Conservation (phyloP, 2,329 filamentous ascomycete genomes). For the Ceratocystis diversiconidia region DNA sequence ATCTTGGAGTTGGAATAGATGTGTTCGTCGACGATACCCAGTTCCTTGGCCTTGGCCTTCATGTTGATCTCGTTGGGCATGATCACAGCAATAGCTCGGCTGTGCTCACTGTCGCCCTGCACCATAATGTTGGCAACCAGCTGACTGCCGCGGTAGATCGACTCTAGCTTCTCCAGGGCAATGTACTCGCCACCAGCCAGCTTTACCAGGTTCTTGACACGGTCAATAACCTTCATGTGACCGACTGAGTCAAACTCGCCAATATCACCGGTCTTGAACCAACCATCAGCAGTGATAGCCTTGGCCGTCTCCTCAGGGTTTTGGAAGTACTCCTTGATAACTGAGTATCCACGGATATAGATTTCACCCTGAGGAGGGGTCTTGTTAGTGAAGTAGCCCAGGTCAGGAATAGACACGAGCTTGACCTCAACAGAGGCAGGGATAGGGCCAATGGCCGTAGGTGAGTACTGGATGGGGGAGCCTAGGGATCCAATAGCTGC, state of each 20-base stretch:
- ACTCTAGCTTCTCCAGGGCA: slow-evolving; percentile 88
- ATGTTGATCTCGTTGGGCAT: slow-evolving; percentile 51
- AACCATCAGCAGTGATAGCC: slow-evolving; percentile 67
- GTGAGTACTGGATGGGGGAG: slow-evolving; percentile 73
- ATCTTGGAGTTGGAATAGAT: slow-evolving; percentile 56
- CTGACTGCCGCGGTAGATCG: slow-evolving; percentile 68
- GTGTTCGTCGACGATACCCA: slow-evolving; percentile 51
- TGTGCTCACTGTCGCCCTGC: slow-evolving; percentile 60
- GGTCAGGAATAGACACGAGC: slow-evolving; percentile 76
- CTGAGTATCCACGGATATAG: slow-evolving; percentile 64
- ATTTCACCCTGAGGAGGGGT: slow-evolving; percentile 83
- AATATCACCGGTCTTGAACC: slow-evolving; percentile 96
- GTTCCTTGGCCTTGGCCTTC: slow-evolving; percentile 42
- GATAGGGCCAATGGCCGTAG: slow-evolving; percentile 61
- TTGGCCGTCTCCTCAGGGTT: slow-evolving; percentile 74
- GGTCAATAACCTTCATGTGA: slow-evolving; percentile 77
- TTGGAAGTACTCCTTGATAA: slow-evolving; percentile 67
- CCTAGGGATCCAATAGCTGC: slow-evolving; percentile 69
- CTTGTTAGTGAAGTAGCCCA: slow-evolving; percentile 66
- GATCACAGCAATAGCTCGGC: slow-evolving; percentile 71
- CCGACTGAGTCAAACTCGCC: slow-evolving; percentile 73
- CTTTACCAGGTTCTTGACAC: slow-evolving; percentile 98
- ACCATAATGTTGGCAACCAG: slow-evolving; percentile 78
- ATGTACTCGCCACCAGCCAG: slow-evolving; percentile 93
- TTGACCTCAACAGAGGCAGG: slow-evolving; percentile 73